Percentiles rank a stretch among this genome's conserved stretches.
phyloP scores from a whole-genome alignment of 345 rosid species.

The Laguncularia racemosa region DNA sequence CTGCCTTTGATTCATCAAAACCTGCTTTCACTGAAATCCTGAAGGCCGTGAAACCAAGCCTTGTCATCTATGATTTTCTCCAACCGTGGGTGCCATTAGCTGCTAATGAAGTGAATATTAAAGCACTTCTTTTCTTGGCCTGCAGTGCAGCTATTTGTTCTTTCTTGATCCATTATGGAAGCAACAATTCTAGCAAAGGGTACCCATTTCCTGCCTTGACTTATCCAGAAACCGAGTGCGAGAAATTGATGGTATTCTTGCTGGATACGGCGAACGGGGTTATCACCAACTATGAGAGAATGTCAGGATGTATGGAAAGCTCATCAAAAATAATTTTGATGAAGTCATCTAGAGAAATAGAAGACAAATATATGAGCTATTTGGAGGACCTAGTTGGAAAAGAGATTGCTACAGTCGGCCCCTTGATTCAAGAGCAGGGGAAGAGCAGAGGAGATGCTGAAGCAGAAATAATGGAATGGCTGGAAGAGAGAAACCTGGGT shows the following conservation, averaged over 20 bases:
- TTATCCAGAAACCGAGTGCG: slow-evolving; percentile 2
- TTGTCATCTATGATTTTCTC: slow-evolving; percentile 24
- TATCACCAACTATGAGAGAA: slow-evolving; percentile 8
- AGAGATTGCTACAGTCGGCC: slow-evolving; percentile 15
- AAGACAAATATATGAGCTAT: slow-evolving; percentile 23
- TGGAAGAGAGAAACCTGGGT: slow-evolving; percentile 6
- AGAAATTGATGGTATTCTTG: slow-evolving; percentile 9
- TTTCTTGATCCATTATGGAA: slow-evolving; percentile 5
- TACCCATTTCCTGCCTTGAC: slow-evolving; percentile 10
- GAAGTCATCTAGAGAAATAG: slow-evolving; percentile 18
- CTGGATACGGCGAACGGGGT: slow-evolving; percentile 4
- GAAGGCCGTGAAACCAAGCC: slow-evolving; percentile 13
- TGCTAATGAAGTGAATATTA: slow-evolving; percentile 13
- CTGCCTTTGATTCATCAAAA: slow-evolving; percentile 16
- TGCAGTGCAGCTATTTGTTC: slow-evolving; percentile 3
- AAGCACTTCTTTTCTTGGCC: slow-evolving; percentile 12
- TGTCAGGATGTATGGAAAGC: slow-evolving; percentile 1
- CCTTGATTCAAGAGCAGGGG: slow-evolving; percentile 20
- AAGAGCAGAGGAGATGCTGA: slow-evolving; percentile 3
- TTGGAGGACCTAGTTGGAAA: slow-evolving; percentile 13
- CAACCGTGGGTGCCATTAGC: slow-evolving; percentile 24
- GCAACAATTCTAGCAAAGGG: not conserved
- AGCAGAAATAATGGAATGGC: slow-evolving; percentile 17
- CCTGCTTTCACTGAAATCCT: slow-evolving; percentile 14
- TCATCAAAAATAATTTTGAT: slow-evolving; percentile 16